These are phyloP conservation scores for Oryza glaberrima DNA, from an alignment of 176 grass and related monocot species.

Conservation along the genomic window DNA sequence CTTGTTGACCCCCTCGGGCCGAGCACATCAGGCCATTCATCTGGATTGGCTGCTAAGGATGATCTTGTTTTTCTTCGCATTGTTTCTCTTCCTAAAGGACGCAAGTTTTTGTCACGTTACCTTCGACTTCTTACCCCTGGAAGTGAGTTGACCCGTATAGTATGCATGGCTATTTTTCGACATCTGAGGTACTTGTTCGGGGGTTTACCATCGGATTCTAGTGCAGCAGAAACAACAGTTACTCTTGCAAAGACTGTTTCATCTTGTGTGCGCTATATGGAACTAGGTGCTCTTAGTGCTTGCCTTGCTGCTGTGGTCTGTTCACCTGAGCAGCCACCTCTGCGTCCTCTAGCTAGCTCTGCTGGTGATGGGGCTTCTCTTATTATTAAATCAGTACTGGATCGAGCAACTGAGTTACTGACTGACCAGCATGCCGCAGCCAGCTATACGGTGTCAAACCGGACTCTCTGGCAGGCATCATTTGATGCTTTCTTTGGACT, in stretches of 20 bases:
- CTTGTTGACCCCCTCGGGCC: slow-evolving; percentile 94
- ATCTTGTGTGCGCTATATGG: slow-evolving; percentile 74
- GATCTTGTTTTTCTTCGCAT: slow-evolving; percentile 86
- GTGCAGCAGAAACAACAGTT: slow-evolving; percentile 68
- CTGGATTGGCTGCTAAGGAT: slow-evolving; percentile 71
- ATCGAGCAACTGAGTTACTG: slow-evolving; percentile 78
- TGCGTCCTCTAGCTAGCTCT: slow-evolving; percentile 81
- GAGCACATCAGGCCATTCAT: slow-evolving; percentile 62
- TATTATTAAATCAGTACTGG: slow-evolving; percentile 79
- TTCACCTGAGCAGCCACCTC: slow-evolving; percentile 83
- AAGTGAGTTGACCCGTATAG: slow-evolving; percentile 80
- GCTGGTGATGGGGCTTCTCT: slow-evolving; percentile 88
- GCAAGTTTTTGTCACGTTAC: slow-evolving; percentile 78
- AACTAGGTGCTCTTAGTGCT: slow-evolving; percentile 80
- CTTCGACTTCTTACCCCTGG: slow-evolving; percentile 78
- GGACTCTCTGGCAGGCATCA: slow-evolving; percentile 95
- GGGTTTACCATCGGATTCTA: slow-evolving; percentile 62
- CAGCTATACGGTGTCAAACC: slow-evolving; percentile 63
- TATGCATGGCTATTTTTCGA: slow-evolving; percentile 91
- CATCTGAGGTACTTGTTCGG: slow-evolving; percentile 89
- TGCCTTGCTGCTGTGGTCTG: slow-evolving; percentile 96
- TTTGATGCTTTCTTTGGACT: slow-evolving; percentile 94
- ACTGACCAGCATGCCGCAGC: slow-evolving; percentile 71
- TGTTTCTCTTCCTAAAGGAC: slow-evolving; percentile 86
- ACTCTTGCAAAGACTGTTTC: slow-evolving; percentile 76